Base-by-base conservation (phyloP, 352 stramenopile species). In the Phytophthora tubulina region DNA sequence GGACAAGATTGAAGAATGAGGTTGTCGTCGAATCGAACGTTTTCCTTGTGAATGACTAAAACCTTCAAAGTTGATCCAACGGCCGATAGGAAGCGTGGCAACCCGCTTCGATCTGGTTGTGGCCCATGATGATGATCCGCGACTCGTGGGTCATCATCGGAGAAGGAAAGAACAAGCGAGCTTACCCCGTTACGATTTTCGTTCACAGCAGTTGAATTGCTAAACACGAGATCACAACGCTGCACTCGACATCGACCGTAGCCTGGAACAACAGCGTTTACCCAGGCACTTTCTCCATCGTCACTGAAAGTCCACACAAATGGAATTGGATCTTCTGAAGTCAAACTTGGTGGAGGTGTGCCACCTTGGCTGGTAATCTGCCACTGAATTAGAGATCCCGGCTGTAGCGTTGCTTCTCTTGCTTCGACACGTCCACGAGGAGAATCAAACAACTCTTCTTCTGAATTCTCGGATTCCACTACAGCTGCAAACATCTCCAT, bases 381-480 rank as follows among this genome's bases (percentile, higher is more conserved):
- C 33, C 50, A 57, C 10, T 32, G 50, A 57, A 57, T 33, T 4
- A 5, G 9, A 57, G 50, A 17, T 17, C 33, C 32, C 4, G 32
- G 15, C n/a, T 31, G n/a, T n/a, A 57, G 6, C 9, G 50, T 57
- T 2, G 32, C 33, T 41, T 32, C 15, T n/a, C 35, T 42, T 10
- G 35, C 7, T n/a, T 44, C 32, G 8, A 45, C 35, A 15, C 33
- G 6, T 3, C 50, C 50, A 3, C 14, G 30, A 14, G 50, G 50
- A 45, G 32, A 57, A 30, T 45, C 33, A n/a, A 57, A 57, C 4
- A 57, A 33, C 15, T 17, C 35, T 45, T 57, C 50, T 45, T 57
- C 32, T 7, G 50, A n/a, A 9, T 57, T 30, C 7, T 55, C 49
- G 6, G 49, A 7, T 41, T 11, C 10, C 49, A 38, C 9, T 17